Conservation (phyloP, 2,329 filamentous ascomycete genomes). For the Lasiodiplodia citricola region DNA sequence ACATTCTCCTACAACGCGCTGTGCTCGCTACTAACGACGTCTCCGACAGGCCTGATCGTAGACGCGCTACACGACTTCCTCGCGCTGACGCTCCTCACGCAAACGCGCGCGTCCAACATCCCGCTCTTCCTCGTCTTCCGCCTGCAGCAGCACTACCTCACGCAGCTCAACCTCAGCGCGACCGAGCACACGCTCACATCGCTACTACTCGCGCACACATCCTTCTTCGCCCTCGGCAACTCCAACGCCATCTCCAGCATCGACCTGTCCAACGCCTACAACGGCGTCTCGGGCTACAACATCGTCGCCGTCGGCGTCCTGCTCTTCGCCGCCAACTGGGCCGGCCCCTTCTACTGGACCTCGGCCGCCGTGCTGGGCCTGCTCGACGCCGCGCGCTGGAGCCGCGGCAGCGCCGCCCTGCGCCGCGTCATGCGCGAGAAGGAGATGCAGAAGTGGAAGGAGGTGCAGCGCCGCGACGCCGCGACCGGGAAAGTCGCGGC, state of each 20-base stretch:
- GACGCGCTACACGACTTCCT: constrained; percentile 65
- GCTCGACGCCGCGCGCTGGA: constrained; percentile 22
- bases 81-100: constrained; percentile 81
- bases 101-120: constrained; percentile 83
- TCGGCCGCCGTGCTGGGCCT: constrained; percentile 49
- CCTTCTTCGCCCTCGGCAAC: constrained; percentile 90
- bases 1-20: not conserved
- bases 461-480: constrained; percentile 28
- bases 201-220: constrained; percentile 77
- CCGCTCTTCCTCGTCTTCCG: constrained; percentile 82
- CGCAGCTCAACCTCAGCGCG: constrained; percentile 53
- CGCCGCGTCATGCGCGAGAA: constrained; percentile 14
- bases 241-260: constrained; percentile 96
- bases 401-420: constrained; percentile 6
- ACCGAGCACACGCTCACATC: constrained; percentile 69
- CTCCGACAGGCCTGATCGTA: not conserved
- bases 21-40: not conserved
- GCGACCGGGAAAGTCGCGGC: constrained; percentile 26
- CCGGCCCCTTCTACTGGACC: constrained; percentile 87
- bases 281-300: constrained; percentile 83
- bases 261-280: constrained; percentile 93
- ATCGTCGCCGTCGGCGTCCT: constrained; percentile 79
- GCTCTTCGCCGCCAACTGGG: constrained; percentile 90
- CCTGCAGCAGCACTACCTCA: constrained; percentile 61
- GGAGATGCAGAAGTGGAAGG: constrained; percentile 6